Conservation (phyloP, 139 green algal genomes). For the Picochlorum sp. region DNA sequence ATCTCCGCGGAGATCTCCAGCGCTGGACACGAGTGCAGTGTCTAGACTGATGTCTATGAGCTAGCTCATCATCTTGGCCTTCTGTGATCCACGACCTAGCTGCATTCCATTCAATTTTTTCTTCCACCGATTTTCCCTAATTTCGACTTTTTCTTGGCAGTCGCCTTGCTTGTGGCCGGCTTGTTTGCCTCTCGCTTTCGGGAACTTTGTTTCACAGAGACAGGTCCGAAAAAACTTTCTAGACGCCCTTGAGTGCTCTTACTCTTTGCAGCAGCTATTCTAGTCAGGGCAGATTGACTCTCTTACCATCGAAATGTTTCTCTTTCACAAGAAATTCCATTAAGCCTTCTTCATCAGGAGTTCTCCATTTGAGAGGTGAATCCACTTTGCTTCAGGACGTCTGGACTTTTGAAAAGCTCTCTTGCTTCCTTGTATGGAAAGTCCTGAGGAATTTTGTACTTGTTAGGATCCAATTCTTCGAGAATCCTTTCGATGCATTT, state of each 20-base stretch:
- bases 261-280: conserved; percentile 53
- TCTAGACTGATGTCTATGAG: too few species aligned
- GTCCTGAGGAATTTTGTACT: conserved; percentile 63
- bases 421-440: conserved; percentile 80
- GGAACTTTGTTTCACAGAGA: conserved; percentile 26
- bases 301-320: conserved; percentile 89
- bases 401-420: conserved; percentile 65
- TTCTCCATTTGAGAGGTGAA: conserved; percentile 74
- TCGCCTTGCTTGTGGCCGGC: conserved; percentile 21
- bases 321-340: conserved; percentile 87
- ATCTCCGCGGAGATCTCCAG: too few species aligned
- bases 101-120: background rate
- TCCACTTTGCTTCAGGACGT: conserved; percentile 37
- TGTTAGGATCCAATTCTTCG: conserved; percentile 15
- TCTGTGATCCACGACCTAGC: too few species aligned
- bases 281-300: conserved; percentile 59
- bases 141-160: conserved; percentile 29
- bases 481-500: conserved; percentile 35
- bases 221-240: conserved; percentile 47
- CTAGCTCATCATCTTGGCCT: too few species aligned
- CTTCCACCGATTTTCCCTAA: conserved; percentile 17
- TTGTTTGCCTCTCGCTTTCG: conserved; percentile 37
- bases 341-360: conserved; percentile 80
- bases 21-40: too few species aligned
- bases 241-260: conserved; percentile 56